Evolutionary conservation across 2,329 filamentous ascomycete species (phyloP), one percentile per base, ranked within the genome.

Genomic region (Fusarium multiceps): DNA sequence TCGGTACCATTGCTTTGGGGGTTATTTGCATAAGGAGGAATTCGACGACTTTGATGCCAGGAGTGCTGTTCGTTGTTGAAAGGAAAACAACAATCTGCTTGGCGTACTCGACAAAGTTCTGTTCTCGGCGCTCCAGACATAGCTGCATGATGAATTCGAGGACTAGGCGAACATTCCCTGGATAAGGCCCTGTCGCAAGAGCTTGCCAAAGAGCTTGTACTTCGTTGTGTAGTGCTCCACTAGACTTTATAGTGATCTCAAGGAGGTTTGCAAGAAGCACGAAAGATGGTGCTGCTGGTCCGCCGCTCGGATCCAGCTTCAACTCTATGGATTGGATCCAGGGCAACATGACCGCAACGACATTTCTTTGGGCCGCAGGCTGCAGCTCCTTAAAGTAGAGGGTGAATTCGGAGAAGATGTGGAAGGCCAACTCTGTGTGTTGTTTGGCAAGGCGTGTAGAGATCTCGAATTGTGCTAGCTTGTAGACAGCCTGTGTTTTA

Each of bases 71-170:
- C 1, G 87, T 97, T 70, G 93, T 96, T 0, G 96, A 97, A 7
- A 99, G 80, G 78, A 98, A 98, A 1, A 99, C 97, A 18, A 98
- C 94, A 55, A 99, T 96, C 79, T 99, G 96, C 82, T 98, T 99
- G 7, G 95, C 95, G 77, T 97, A 97, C 73, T 98, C 93, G 58
- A 99, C 95, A 79, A 98, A 99, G 74, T 98, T 98, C 75, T 99
- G 96, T 78, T 99, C 97, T 50, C 95, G 90, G 32, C 95, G 90
- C 75, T 99, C 96, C 13, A 99, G 83, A 73, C 96, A 99, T 7
- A 98, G 87, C 28, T 90, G 90, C 80, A 99, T 98, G 79, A 99
- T 96, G 77, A 99, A 99, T 78, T 98, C 94, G 2, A 99, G 87
- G 14, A 98, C 93, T 34, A 99, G 84, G 59, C 97, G 93, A 13